Percentiles rank a stretch among this genome's conserved stretches.
These are phyloP conservation scores for Saprolegnia diclina DNA, from an alignment of 352 stramenopile genomes.

Conservation along the genomic window DNA sequence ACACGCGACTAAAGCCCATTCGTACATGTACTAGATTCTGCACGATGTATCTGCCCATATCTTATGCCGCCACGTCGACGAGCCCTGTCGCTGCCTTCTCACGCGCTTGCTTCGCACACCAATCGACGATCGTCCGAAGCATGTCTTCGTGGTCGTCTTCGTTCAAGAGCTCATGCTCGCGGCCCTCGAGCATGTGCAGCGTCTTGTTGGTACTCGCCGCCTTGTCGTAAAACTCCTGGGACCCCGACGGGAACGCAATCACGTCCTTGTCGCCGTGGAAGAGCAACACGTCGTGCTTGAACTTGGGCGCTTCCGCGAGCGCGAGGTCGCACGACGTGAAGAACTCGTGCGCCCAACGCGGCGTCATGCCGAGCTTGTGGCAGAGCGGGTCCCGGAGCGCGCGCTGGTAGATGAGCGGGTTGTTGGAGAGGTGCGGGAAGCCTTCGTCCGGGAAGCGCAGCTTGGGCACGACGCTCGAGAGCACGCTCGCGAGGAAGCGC, in stretches of 20 bases:
- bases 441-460: constrained; percentile 32
- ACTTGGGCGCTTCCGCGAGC: constrained; percentile 29
- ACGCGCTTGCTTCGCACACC: constrained; percentile 31
- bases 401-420: constrained; percentile 32
- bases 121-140: constrained; percentile 33
- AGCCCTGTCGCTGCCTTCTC: background rate
- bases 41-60: too few relatives aligned
- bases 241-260: constrained; percentile 35
- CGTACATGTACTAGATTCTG: constrained; percentile 5
- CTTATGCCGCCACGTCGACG: background rate
- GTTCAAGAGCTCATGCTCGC: constrained; percentile 43
- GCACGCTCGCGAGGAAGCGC: constrained; percentile 28
- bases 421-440: constrained; percentile 34
- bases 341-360: constrained; percentile 29
- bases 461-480: constrained; percentile 36
- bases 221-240: constrained; percentile 35
- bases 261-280: constrained; percentile 39
- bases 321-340: constrained; percentile 31
- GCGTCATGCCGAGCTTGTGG: constrained; percentile 9
- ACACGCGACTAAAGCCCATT: constrained; percentile 8
- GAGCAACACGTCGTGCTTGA: constrained; percentile 34
- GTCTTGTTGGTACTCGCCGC: constrained; percentile 43
- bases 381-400: constrained; percentile 37
- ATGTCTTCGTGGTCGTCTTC: constrained; percentile 34
- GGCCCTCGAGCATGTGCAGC: constrained; percentile 36